Conservation (phyloP, 148 eudicot genomes). For the Vaccinium vitisidaea region DNA sequence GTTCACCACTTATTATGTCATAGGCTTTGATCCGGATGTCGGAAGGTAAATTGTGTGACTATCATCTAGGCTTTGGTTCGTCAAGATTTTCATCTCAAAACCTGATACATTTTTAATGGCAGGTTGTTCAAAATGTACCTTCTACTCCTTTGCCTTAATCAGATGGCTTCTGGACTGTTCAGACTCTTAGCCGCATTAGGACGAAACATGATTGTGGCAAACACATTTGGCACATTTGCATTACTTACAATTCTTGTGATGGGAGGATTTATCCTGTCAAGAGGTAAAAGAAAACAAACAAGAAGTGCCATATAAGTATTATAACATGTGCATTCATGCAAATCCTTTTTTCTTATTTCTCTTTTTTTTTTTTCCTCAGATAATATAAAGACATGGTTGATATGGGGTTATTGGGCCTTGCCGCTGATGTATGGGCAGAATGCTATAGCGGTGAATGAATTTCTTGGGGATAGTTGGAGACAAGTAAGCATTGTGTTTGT, state of each 20-base stretch:
- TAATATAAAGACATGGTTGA: constrained; percentile 75
- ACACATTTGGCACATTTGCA: constrained; percentile 36
- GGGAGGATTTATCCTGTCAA: constrained; percentile 38
- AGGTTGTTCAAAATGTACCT: constrained; percentile 37
- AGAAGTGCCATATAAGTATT: background rate
- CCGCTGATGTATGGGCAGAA: constrained; percentile 78
- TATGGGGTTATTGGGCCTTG: constrained; percentile 93
- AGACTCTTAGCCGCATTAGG: constrained; percentile 33
- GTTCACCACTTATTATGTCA: constrained; percentile 58
- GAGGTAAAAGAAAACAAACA: constrained; percentile 19
- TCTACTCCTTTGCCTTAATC: constrained; percentile 28
- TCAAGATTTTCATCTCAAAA: background rate
- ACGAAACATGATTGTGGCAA: constrained; percentile 36
- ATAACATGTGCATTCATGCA: background rate
- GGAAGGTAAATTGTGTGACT: constrained; percentile 31
- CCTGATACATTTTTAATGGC: background rate
- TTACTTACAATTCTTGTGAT: constrained; percentile 27
- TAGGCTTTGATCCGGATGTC: constrained; percentile 66
- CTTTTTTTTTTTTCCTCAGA: constrained; percentile 29
- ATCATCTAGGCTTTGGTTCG: background rate
- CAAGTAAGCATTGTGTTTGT: constrained; percentile 31
- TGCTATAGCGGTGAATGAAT: constrained; percentile 78
- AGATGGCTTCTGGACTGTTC: constrained; percentile 34
- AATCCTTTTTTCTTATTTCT: background rate
- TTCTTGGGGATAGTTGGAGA: constrained; percentile 78